Base-by-base conservation (phyloP, 208 protist genomes). In the Blastocrithidia nonstop region DNA sequence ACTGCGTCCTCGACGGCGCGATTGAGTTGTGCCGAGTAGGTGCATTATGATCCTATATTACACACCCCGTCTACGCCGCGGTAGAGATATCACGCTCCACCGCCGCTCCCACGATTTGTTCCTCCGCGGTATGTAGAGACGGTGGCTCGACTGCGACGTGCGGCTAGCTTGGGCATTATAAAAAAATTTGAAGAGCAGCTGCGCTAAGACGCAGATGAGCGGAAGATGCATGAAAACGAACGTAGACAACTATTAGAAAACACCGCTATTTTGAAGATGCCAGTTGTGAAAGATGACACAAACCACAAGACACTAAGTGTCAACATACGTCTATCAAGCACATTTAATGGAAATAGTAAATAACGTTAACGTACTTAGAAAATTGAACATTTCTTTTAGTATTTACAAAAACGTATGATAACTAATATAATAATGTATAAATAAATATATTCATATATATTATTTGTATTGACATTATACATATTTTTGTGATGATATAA, bases 51-150 rank as follows among this genome's bases (percentile, higher is more conserved):
- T 47, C 39, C 40, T 6, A 27, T 72, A 19, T 54, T 43, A 8
- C 22, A 58, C 16, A 40, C 57, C 13, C 65, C 64, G 5, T 35
- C 51, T 25, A 89, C 74, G 15, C 65, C 74, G 4, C 67, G 56
- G 7, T 74, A 85, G 22, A 45, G 48, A 20, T 65, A 70, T 23
- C 71, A 63, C 11, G 57, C 59, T 6, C 65, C 80, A 0, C 68
- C 54, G 9, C 75, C 75, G 3, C 80, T 75, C 2, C 83, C 80
- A 0, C 21, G 64, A 1, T 58, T 37, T 46, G 74, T 89, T 2
- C 80, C 80, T 6, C 11, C 66, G 1, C 75, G 80, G 17, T 89
- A 89, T 35, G 71, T 89, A 3, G 74, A 85, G 43, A 75, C 66
- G 0, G 80, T 89, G 8, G 80, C 74, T 20, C 68, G 74, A 2